phyloP scores from a whole-genome alignment of 1,284 basidiomycete species.

The Ganoderma resinaceum region DNA sequence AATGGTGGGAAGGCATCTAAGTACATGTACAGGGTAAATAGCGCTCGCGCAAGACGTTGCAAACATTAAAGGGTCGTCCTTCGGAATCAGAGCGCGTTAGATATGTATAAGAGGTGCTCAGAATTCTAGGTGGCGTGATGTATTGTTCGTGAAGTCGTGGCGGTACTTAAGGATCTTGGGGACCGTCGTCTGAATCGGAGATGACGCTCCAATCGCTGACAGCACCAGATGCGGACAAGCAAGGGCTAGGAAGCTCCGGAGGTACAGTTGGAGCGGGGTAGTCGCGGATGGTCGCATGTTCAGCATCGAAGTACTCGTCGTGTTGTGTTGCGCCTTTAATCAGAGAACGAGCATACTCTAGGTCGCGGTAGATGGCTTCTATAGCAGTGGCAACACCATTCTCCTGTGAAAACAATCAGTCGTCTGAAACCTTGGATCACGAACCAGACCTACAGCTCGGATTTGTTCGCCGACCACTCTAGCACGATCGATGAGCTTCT shows the following conservation, averaged over 20 bases:
- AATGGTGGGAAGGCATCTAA: slow-evolving; percentile 19
- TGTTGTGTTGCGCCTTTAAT: slow-evolving; percentile 63
- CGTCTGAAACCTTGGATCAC: not conserved
- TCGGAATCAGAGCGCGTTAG: not conserved
- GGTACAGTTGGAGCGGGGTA: slow-evolving; percentile 30
- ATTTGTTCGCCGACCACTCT: slow-evolving; percentile 86
- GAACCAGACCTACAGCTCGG: slow-evolving; percentile 62
- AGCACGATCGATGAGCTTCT: slow-evolving; percentile 88
- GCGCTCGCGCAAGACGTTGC: not conserved
- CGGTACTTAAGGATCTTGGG: slow-evolving; percentile 18
- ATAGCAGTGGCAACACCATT: slow-evolving; percentile 89
- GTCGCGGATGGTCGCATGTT: slow-evolving; percentile 55
- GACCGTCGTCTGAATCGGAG: slow-evolving; percentile 68
- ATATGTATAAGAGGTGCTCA: slow-evolving; percentile 22
- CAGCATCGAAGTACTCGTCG: slow-evolving; percentile 49
- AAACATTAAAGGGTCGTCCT: slow-evolving; percentile 4
- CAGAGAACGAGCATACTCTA: slow-evolving; percentile 87
- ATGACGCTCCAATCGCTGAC: slow-evolving; percentile 86
- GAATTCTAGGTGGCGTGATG: slow-evolving; percentile 7
- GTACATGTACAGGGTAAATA: slow-evolving; percentile 6
- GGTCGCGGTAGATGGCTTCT: slow-evolving; percentile 91
- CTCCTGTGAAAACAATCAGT: slow-evolving; percentile 61
- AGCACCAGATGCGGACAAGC: slow-evolving; percentile 55
- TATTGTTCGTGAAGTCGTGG: slow-evolving; percentile 8
- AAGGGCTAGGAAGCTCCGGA: slow-evolving; percentile 57